These are phyloP conservation scores for Quercus dentata DNA, from an alignment of 306 rosid species.

Conservation along the genomic window DNA sequence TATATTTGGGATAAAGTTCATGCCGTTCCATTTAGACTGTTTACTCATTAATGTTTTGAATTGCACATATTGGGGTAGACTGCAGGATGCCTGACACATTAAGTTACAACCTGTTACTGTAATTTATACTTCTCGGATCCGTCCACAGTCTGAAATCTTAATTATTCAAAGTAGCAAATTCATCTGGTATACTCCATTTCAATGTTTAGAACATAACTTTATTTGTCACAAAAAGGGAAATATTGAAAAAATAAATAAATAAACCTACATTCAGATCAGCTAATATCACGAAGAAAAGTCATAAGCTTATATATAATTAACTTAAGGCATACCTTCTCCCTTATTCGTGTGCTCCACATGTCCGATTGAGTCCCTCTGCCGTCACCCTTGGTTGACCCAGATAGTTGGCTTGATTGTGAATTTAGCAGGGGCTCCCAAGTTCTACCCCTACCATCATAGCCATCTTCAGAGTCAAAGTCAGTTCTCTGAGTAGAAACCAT, in stretches of 20 bases:
- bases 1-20: no score
- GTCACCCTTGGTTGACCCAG: conserved; percentile 52
- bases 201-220: background rate
- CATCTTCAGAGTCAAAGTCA: conserved; percentile 58
- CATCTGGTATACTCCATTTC: background rate
- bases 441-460: conserved; percentile 42
- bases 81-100: background rate
- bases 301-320: background rate
- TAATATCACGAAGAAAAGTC: background rate
- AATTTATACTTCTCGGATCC: background rate
- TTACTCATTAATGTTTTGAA: background rate
- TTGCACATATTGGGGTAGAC: background rate
- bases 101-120: background rate
- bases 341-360: conserved; percentile 77
- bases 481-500: conserved; percentile 47
- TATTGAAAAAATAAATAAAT: background rate
- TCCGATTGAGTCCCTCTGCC: conserved; percentile 53
- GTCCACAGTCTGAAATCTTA: background rate
- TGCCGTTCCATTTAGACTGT: background rate
- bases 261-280: background rate
- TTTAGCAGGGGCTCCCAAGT: conserved; percentile 66
- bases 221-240: background rate
- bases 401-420: conserved; percentile 55
- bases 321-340: conserved; percentile 71
- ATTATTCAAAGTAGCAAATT: background rate